Evolutionary conservation across 306 rosid species (phyloP).

Genomic region (Quercus aquifolioides): DNA sequence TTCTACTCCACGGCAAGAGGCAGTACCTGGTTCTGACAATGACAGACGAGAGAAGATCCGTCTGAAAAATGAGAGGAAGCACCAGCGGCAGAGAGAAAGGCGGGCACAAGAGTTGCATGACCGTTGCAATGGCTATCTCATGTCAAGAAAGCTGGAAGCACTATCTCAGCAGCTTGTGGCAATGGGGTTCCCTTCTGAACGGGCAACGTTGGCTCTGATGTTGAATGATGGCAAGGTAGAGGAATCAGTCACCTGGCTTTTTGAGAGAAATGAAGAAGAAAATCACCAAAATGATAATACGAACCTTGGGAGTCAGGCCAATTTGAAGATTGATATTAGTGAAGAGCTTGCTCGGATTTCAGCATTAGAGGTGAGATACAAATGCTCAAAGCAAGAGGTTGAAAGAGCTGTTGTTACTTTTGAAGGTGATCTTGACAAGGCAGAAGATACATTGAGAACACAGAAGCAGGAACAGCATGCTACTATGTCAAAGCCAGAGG

Average conservation of each 20-base stretch:
- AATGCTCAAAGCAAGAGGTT: constrained; percentile 76
- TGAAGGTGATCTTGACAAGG: constrained; percentile 84
- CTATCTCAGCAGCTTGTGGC: constrained; percentile 70
- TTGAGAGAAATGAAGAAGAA: constrained; percentile 60
- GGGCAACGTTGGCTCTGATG: constrained; percentile 65
- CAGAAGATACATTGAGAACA: constrained; percentile 46
- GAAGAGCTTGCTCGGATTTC: constrained; percentile 62
- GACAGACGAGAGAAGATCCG: constrained; percentile 83
- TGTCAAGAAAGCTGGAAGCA: constrained; percentile 79
- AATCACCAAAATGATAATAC: constrained; percentile 26
- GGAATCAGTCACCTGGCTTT: constrained; percentile 70
- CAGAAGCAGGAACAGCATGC: constrained; percentile 52
- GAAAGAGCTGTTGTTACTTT: constrained; percentile 71
- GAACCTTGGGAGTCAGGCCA: constrained; percentile 32
- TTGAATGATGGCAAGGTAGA: constrained; percentile 69
- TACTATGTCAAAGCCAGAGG: constrained; percentile 48
- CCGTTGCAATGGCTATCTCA: constrained; percentile 61
- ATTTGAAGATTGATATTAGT: constrained; percentile 78
- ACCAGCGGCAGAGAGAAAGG: constrained; percentile 86
- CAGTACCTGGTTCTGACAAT: constrained; percentile 67
- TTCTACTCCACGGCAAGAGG: constrained; percentile 43
- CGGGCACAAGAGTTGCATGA: constrained; percentile 85
- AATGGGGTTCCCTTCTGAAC: constrained; percentile 74
- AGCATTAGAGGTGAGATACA: constrained; percentile 50
- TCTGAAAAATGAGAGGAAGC: constrained; percentile 82